A percentile compares a stretch with the other conserved stretches of the same genome.
Evolutionary conservation across 352 stramenopile genomes (phyloP).

Genomic region (Pythium diclinum): DNA sequence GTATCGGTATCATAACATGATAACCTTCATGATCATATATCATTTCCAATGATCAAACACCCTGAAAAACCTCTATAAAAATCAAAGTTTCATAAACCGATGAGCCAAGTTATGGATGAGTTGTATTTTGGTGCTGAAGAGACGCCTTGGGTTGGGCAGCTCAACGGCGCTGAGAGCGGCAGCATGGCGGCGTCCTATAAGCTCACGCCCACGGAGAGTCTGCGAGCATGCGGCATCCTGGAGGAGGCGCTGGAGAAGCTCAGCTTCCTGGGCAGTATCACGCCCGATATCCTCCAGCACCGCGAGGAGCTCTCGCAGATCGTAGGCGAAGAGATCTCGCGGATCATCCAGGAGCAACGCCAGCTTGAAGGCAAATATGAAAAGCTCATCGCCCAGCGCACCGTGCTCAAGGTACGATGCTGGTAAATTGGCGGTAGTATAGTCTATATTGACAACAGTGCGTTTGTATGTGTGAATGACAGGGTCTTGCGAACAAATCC

Average conservation of each 20-base stretch:
- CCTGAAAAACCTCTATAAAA: too few species aligned
- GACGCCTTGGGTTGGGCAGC: neutral
- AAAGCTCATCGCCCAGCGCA: constrained; percentile 85
- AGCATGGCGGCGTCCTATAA: constrained; percentile 44
- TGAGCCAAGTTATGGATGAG: neutral
- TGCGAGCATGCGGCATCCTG: constrained; percentile 75
- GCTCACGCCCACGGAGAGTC: constrained; percentile 60
- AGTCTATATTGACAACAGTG: neutral
- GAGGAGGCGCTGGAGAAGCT: constrained; percentile 92
- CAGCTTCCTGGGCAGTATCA: constrained; percentile 88
- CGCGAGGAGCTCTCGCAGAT: constrained; percentile 90
- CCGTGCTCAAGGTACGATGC: constrained; percentile 62
- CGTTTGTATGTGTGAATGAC: neutral
- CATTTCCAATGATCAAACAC: too few species aligned
- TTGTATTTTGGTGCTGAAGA: constrained; percentile 12
- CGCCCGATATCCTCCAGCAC: constrained; percentile 89
- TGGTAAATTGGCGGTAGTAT: neutral
- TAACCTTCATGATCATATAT: neutral
- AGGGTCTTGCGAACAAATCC: constrained; percentile 89
- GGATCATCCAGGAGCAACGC: constrained; percentile 91
- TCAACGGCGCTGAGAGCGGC: neutral
- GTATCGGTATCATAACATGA: too few species aligned
- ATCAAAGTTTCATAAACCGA: neutral
- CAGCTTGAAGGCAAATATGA: constrained; percentile 88
- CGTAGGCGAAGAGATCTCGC: constrained; percentile 90